A percentile compares a stretch with the other conserved stretches of the same genome.
Conservation (phyloP, 2,329 filamentous ascomycete genomes). For the Daldinia sp. region DNA sequence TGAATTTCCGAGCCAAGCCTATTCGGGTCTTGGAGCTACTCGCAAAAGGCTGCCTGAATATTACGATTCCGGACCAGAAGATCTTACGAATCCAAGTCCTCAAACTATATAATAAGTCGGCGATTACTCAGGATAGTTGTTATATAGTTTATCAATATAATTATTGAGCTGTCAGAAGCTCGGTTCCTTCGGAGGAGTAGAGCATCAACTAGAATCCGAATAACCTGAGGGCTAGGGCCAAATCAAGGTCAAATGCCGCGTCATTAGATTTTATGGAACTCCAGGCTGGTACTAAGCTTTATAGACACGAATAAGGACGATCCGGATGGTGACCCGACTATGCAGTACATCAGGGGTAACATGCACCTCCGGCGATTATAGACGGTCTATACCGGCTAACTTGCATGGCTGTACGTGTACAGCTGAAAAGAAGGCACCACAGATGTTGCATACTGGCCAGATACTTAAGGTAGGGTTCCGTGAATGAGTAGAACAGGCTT, state of each 20-base stretch:
- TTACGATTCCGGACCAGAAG: slow-evolving; percentile 18
- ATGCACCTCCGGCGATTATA: slow-evolving; percentile 54
- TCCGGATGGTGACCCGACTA: slow-evolving; percentile 45
- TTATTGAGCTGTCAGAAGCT: slow-evolving; percentile 27
- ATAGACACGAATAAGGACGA: slow-evolving; percentile 54
- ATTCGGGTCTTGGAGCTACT: slow-evolving; percentile 52
- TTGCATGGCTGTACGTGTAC: slow-evolving; percentile 55
- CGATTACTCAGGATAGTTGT: slow-evolving; percentile 24
- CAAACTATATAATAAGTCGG: slow-evolving; percentile 27
- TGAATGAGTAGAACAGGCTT: slow-evolving; percentile 37
- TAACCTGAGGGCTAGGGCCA: slow-evolving; percentile 4
- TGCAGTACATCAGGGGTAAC: slow-evolving; percentile 51
- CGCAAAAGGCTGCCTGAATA: slow-evolving; percentile 50
- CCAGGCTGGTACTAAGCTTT: slow-evolving; percentile 52
- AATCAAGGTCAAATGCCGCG: slow-evolving; percentile 51
- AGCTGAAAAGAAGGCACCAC: slow-evolving; percentile 44
- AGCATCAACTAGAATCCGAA: slow-evolving; percentile 4
- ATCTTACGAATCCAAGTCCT: slow-evolving; percentile 20
- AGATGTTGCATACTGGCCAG: slow-evolving; percentile 11
- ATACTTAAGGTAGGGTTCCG: slow-evolving; percentile 7
- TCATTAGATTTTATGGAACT: slow-evolving; percentile 60
- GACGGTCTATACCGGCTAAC: slow-evolving; percentile 54
- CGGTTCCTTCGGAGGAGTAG: slow-evolving; percentile 1
- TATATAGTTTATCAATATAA: slow-evolving; percentile 18
- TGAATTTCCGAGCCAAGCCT: slow-evolving; percentile 48